phyloP scores from a whole-genome alignment of 2,329 filamentous ascomycete species.

The Grosmannia serpens region DNA sequence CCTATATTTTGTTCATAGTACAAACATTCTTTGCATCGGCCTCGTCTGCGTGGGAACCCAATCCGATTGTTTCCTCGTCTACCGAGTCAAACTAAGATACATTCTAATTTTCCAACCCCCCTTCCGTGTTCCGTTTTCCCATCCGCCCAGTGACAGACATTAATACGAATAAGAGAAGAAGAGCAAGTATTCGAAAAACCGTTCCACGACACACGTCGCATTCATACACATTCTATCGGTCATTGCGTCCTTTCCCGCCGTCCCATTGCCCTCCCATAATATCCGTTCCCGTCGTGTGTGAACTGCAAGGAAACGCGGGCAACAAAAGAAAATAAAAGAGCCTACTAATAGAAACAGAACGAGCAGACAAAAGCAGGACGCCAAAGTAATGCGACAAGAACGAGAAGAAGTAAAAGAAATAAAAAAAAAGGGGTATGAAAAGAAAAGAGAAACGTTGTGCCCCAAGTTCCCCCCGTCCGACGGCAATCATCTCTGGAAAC shows the following conservation, averaged over 20 bases:
- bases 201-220: background rate
- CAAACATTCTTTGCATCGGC: background rate
- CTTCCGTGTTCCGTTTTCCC: background rate
- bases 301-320: background rate
- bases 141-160: background rate
- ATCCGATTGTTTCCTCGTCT: background rate
- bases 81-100: background rate
- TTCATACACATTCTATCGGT: conserved; percentile 1
- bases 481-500: background rate
- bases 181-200: background rate
- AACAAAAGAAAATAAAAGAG: background rate
- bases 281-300: background rate
- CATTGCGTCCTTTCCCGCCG: background rate
- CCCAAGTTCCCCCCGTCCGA: background rate
- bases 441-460: background rate
- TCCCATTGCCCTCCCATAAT: background rate
- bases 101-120: conserved; percentile 1
- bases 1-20: background rate
- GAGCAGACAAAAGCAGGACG: background rate
- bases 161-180: background rate
- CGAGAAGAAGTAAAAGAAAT: conserved; percentile 1
- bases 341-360: background rate
- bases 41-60: background rate
- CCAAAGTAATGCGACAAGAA: conserved; percentile 3
- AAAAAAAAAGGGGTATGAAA: background rate